Evolutionary conservation across 805 yeast genomes (phyloP).

Genomic region (Lipomyces mesembrius): DNA sequence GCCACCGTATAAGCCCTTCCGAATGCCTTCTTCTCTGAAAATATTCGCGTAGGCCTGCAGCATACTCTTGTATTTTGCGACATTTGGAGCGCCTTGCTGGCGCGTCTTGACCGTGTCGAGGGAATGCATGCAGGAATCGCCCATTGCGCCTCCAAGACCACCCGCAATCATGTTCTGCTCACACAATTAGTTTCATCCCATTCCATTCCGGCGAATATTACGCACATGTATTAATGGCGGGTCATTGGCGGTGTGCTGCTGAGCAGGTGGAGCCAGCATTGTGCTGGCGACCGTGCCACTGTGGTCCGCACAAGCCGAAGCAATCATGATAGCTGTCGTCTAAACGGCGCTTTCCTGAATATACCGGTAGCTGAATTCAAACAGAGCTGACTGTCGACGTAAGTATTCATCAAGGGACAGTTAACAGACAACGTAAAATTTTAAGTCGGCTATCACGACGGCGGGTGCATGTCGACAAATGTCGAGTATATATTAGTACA

Average conservation of each 20-base stretch:
- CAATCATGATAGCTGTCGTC: constrained; percentile 14
- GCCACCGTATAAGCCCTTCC: constrained; percentile 88
- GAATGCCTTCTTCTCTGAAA: constrained; percentile 80
- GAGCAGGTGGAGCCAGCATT: not conserved
- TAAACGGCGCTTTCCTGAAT: not conserved
- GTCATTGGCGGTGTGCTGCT: not conserved
- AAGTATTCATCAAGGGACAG: not conserved
- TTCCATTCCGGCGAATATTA: not conserved
- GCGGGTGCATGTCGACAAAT: not conserved
- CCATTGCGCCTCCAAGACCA: constrained; percentile 91
- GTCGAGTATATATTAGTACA: not conserved
- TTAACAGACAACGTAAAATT: no score
- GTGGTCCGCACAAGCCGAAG: constrained; percentile 16
- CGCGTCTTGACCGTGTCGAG: constrained; percentile 95
- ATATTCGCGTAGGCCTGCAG: constrained; percentile 75
- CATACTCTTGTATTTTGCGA: constrained; percentile 72
- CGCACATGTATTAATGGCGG: constrained; percentile 24
- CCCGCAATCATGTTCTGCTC: constrained; percentile 69
- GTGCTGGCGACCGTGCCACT: not conserved
- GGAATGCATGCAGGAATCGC: constrained; percentile 93
- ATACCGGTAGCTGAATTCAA: not conserved
- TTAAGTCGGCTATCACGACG: not conserved
- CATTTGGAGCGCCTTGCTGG: constrained; percentile 89
- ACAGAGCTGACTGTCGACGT: not conserved
- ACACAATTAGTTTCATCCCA: constrained; percentile 49